A percentile compares a stretch with the other conserved stretches of the same genome.
Conservation (phyloP, 2,329 filamentous ascomycete species). For the Diplodia mutila region DNA sequence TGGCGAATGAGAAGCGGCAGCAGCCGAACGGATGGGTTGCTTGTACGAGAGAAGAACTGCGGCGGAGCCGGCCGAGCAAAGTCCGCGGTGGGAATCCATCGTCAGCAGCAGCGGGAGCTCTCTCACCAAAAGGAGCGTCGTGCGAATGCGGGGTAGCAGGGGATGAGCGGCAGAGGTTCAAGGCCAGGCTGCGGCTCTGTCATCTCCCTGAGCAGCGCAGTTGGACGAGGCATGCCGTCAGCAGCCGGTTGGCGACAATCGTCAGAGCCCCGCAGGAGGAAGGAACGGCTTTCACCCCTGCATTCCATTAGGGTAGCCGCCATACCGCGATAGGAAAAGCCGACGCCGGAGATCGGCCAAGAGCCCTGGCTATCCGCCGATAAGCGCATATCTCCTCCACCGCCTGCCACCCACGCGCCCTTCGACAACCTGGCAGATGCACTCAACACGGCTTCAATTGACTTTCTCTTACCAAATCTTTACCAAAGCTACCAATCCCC, state of each 20-base stretch:
- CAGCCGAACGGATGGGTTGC: neutral
- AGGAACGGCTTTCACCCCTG: neutral
- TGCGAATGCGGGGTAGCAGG: neutral
- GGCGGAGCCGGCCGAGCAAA: neutral
- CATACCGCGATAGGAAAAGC: conserved; percentile 14
- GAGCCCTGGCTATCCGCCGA: conserved; percentile 15
- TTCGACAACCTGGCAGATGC: neutral
- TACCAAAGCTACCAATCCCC: neutral
- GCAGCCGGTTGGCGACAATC: neutral
- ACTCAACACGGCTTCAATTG: neutral
- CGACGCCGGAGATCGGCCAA: conserved; percentile 17
- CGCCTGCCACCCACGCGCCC: neutral
- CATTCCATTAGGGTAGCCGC: neutral
- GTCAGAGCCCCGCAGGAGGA: neutral
- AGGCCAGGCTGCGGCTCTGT: neutral
- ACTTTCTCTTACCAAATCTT: conserved; percentile 1
- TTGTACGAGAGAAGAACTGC: neutral
- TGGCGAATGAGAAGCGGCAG: neutral
- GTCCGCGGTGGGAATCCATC: neutral
- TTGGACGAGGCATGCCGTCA: neutral
- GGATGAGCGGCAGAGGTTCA: neutral
- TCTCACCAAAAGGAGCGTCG: neutral
- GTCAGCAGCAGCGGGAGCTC: no score
- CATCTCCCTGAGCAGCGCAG: neutral
- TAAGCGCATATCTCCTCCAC: conserved; percentile 22